Conservation (phyloP, 2,329 filamentous ascomycete genomes). For the Phialophora chinensis region DNA sequence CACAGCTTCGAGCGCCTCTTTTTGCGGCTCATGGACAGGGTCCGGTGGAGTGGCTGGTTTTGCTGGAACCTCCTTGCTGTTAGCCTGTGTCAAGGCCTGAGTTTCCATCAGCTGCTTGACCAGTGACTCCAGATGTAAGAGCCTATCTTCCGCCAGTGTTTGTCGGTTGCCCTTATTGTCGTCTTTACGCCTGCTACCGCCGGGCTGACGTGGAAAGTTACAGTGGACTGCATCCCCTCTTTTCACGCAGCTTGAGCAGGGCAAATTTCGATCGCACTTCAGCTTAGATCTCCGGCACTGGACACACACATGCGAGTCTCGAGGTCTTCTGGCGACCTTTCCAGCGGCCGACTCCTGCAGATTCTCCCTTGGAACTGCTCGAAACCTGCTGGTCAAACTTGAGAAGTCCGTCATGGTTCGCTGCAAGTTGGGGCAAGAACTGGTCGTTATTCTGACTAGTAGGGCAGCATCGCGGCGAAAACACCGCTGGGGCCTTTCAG, state of each 20-base stretch:
- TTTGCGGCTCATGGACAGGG: background rate
- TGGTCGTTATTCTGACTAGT: background rate
- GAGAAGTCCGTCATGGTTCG: conserved; percentile 25
- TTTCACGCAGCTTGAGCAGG: conserved; percentile 62
- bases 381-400: conserved; percentile 30
- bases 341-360: conserved; percentile 51
- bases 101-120: conserved; percentile 29
- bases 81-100: conserved; percentile 6
- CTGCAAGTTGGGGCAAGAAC: too few relatives aligned
- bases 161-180: conserved; percentile 5
- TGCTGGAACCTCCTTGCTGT: background rate
- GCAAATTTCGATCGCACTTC: conserved; percentile 48
- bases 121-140: conserved; percentile 29
- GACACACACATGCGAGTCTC: conserved; percentile 72
- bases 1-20: background rate
- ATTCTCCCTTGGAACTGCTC: conserved; percentile 66
- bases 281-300: conserved; percentile 50
- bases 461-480: background rate
- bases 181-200: background rate
- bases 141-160: conserved; percentile 27
- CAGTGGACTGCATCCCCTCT: conserved; percentile 80
- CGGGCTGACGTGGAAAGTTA: conserved; percentile 68
- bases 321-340: conserved; percentile 80
- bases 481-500: background rate
- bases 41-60: conserved; percentile 6